phyloP scores from a whole-genome alignment of 1,284 basidiomycete species.

The Boletus smithii region DNA sequence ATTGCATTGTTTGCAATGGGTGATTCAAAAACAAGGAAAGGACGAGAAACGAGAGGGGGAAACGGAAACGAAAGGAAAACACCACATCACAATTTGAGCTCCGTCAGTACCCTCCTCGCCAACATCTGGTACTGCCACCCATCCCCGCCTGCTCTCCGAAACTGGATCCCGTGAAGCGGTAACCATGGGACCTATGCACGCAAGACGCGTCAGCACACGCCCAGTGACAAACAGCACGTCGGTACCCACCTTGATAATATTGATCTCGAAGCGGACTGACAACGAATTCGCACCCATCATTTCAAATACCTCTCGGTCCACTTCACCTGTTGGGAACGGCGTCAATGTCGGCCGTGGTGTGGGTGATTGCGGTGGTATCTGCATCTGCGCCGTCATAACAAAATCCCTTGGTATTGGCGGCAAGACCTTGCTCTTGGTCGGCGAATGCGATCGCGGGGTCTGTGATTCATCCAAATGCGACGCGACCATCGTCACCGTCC shows the following conservation, averaged over 20 bases:
- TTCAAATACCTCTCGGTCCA: conserved; percentile 69
- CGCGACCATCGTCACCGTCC: conserved; percentile 25
- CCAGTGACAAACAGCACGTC: background rate
- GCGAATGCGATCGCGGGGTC: conserved; percentile 37
- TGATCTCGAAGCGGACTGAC: conserved; percentile 91
- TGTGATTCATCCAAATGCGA: conserved; percentile 36
- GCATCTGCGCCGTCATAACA: conserved; percentile 26
- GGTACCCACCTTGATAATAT: conserved; percentile 81
- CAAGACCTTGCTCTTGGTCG: conserved; percentile 55
- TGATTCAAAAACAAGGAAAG: background rate
- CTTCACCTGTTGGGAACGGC: conserved; percentile 58
- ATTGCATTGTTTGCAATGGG: conserved; percentile 2
- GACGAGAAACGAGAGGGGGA: background rate
- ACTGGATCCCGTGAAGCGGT: conserved; percentile 94
- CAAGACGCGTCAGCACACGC: background rate
- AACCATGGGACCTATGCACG: conserved; percentile 80
- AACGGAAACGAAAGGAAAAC: background rate
- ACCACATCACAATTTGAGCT: conserved; percentile 74
- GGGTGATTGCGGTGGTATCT: conserved; percentile 16
- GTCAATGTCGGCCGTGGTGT: conserved; percentile 33
- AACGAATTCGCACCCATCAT: conserved; percentile 70
- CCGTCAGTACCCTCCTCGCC: conserved; percentile 88
- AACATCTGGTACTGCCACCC: conserved; percentile 98
- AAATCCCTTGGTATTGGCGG: conserved; percentile 74
- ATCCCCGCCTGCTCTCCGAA: conserved; percentile 87